Evolutionary conservation across 805 yeast genomes (phyloP).

Genomic region (Kluyveromyces starmeri): DNA sequence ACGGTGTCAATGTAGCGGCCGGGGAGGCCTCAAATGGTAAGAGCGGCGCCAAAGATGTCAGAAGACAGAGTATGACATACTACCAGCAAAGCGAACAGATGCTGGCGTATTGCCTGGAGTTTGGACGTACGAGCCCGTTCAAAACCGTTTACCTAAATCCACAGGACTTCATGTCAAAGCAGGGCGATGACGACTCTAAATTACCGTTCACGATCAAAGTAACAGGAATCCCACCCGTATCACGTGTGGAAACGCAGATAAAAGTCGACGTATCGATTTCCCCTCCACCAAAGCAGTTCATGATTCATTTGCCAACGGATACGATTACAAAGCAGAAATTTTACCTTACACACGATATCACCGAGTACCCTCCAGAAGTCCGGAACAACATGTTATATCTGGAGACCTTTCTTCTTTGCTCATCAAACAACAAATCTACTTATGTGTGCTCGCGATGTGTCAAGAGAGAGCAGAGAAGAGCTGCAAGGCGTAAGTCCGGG

Average conservation of each 20-base stretch:
- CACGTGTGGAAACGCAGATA: slow-evolving; percentile 94
- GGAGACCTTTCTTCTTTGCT: slow-evolving; percentile 73
- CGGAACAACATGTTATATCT: slow-evolving; percentile 50
- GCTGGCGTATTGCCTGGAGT: slow-evolving; percentile 13
- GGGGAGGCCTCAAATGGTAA: no score
- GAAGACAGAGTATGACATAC: not conserved
- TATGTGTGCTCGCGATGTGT: slow-evolving; percentile 83
- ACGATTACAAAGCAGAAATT: slow-evolving; percentile 81
- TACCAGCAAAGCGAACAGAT: slow-evolving; percentile 13
- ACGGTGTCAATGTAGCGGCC: no score
- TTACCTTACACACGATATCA: slow-evolving; percentile 43
- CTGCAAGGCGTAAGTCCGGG: slow-evolving; percentile 83
- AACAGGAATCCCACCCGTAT: slow-evolving; percentile 61
- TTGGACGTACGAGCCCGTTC: slow-evolving; percentile 19
- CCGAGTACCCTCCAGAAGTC: slow-evolving; percentile 36
- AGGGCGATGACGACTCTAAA: slow-evolving; percentile 17
- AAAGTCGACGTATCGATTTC: slow-evolving; percentile 58
- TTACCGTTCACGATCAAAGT: slow-evolving; percentile 43
- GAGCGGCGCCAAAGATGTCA: no score
- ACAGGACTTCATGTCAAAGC: slow-evolving; percentile 13
- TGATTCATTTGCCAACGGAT: slow-evolving; percentile 78
- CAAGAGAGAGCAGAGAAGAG: slow-evolving; percentile 88
- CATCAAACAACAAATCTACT: slow-evolving; percentile 45
- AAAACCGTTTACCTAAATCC: slow-evolving; percentile 19
- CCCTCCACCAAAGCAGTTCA: slow-evolving; percentile 68